A percentile compares a stretch with the other conserved stretches of the same genome.
Evolutionary conservation across 2,329 filamentous ascomycete species (phyloP).

Genomic region (Ampelomyces quisqualis): DNA sequence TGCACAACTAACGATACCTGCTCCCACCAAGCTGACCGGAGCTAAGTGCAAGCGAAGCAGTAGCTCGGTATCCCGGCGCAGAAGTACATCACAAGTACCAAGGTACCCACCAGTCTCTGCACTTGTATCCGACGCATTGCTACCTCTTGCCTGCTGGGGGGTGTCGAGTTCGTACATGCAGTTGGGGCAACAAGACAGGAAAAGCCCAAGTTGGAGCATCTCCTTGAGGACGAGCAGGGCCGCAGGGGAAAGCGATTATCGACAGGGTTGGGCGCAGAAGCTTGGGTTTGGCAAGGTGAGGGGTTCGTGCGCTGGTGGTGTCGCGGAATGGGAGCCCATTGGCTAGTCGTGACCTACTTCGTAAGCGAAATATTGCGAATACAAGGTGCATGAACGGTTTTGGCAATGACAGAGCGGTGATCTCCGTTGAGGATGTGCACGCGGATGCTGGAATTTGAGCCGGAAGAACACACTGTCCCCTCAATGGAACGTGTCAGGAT

Average conservation of each 20-base stretch:
- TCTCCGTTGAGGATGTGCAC: conserved; percentile 7
- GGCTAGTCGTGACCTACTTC: conserved; percentile 4
- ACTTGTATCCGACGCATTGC: conserved; percentile 15
- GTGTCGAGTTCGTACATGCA: conserved; percentile 24
- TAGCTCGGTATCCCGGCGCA: conserved; percentile 10
- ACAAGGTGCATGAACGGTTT: conserved; percentile 20
- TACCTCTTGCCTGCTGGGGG: conserved; percentile 12
- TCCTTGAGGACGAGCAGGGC: conserved; percentile 15
- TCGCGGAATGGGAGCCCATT: conserved; percentile 17
- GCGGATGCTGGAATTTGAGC: not conserved
- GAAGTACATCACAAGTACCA: conserved; percentile 13
- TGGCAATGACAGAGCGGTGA: conserved; percentile 12
- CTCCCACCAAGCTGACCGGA: too few species aligned
- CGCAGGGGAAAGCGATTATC: conserved; percentile 18
- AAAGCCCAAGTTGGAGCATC: conserved; percentile 1
- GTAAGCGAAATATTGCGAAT: conserved; percentile 22
- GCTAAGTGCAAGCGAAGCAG: conserved; percentile 8
- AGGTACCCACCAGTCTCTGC: conserved; percentile 10
- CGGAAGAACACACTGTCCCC: too few species aligned
- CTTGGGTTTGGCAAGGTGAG: conserved; percentile 18
- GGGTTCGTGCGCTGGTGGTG: conserved; percentile 23
- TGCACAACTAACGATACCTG: conserved; percentile 15
- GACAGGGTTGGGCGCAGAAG: conserved; percentile 9
- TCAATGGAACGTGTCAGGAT: too few species aligned
- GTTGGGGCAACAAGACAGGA: conserved; percentile 11